Evolutionary conservation across 2,329 filamentous ascomycete species (phyloP), one percentile per base, ranked within the genome.

Genomic region (Rhynchosporium secalis): DNA sequence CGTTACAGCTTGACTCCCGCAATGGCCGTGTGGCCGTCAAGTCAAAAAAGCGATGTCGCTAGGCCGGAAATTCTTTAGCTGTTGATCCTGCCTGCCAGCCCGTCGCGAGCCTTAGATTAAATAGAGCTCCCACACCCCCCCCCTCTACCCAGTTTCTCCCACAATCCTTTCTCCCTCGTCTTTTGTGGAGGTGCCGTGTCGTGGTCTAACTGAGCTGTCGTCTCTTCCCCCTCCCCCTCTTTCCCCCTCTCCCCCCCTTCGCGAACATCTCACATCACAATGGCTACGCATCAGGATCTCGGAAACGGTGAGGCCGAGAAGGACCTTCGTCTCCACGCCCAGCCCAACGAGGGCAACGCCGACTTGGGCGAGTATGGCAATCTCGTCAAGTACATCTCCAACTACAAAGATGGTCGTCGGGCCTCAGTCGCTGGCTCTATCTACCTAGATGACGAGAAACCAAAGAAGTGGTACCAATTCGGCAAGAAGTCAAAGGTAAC

Each of bases 321-420:
- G 58, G 65, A 68, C 20, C 48, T 61, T 8, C 48, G 31, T 12
- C 45, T 33, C 41, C 52, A 62, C 20, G 60, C 49, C 31, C 48
- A 41, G 7, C 55, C 46, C 47, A 60, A 65, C 48, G 67, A 72
- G 61, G 66, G 68, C 61, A 36, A 36, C 33, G 65, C 68, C 15
- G 69, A 71, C 40, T 59, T 71, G 76, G 85, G 87, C 74, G 86
- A 88, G 75, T 88, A 88, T 76, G 81, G 82, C 68, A 84, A 85
- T 58, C 78, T 88, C 59, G 85, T 87, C 73, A 83, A 85, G 72
- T 88, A 86, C 78, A 88, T 88, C 75, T 86, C 84, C 68, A 85
- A 83, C 72, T 87, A 87, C 76, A 82, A 81, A 70, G 84, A 86
- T 76, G 80, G 83, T 62, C 83, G 83, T 72, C 78, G 79, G 58